phyloP scores from a whole-genome alignment of 176 grass and related monocot genomes.

The Alopecurus myosuroides region DNA sequence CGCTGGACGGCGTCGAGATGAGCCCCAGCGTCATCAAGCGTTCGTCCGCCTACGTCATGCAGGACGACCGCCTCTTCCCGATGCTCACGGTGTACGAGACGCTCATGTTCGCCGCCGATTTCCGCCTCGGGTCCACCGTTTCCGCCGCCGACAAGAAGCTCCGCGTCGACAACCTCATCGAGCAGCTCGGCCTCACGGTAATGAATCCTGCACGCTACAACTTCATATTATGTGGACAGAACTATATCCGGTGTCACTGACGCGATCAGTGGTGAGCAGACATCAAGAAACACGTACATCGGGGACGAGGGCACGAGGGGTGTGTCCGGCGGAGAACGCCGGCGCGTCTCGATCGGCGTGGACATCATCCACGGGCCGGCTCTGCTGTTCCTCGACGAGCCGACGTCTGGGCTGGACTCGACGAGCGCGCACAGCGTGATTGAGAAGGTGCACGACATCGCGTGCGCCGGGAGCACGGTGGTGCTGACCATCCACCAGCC shows the following conservation, averaged over 20 bases:
- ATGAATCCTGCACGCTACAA: not conserved
- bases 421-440: constrained; percentile 85
- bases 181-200: constrained; percentile 66
- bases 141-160: constrained; percentile 41
- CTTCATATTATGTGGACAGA: not conserved
- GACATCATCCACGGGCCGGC: constrained; percentile 77
- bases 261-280: not conserved
- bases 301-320: constrained; percentile 68
- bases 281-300: constrained; percentile 49
- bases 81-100: constrained; percentile 92
- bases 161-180: constrained; percentile 63
- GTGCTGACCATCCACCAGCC: constrained; percentile 75
- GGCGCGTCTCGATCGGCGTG: constrained; percentile 68
- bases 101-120: constrained; percentile 70
- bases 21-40: constrained; percentile 57
- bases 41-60: constrained; percentile 80
- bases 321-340: constrained; percentile 66
- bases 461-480: constrained; percentile 60
- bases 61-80: constrained; percentile 76
- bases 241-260: not conserved
- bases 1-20: constrained; percentile 53
- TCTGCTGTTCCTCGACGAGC: constrained; percentile 77
- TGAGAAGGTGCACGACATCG: constrained; percentile 69
- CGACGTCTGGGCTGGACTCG: constrained; percentile 69
- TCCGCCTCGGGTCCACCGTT: constrained; percentile 49